Evolutionary conservation across 768 basidiomycete species (phyloP).

Genomic region (Lactarius indigo): DNA sequence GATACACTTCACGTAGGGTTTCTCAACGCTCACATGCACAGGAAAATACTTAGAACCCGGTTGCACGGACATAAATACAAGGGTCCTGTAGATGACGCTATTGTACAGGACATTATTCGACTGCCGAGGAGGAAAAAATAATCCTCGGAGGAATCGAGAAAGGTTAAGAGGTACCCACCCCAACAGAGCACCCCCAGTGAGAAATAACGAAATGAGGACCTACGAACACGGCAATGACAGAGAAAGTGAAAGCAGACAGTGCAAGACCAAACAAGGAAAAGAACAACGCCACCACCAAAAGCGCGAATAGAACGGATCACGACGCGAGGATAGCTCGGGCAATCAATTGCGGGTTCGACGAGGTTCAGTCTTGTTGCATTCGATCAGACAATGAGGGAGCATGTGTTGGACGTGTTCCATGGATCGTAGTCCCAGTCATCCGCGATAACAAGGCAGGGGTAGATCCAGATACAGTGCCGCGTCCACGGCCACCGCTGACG

Average conservation of each 20-base stretch:
- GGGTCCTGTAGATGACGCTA: background rate
- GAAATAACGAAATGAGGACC: background rate
- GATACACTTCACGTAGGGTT: too few relatives aligned
- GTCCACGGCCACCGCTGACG: background rate
- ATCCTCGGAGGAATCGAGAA: background rate
- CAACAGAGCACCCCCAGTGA: background rate
- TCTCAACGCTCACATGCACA: background rate
- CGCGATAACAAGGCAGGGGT: slow-evolving; percentile 6
- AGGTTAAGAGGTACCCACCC: background rate
- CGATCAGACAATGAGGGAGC: slow-evolving; percentile 11
- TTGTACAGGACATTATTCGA: background rate
- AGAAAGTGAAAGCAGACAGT: background rate
- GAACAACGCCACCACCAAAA: background rate
- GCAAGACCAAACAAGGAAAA: background rate
- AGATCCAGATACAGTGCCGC: background rate
- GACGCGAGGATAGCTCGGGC: too few relatives aligned
- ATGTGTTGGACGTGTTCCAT: background rate
- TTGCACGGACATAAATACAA: background rate
- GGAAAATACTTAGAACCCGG: background rate
- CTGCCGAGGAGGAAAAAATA: background rate
- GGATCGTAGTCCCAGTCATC: slow-evolving; percentile 5
- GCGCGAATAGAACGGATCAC: background rate
- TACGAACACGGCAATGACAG: background rate
- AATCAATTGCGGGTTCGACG: background rate
- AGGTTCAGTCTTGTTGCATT: slow-evolving; percentile 12